Conservation (phyloP, 192 early-diverging fungal species). For the Mortierella claussenii region DNA sequence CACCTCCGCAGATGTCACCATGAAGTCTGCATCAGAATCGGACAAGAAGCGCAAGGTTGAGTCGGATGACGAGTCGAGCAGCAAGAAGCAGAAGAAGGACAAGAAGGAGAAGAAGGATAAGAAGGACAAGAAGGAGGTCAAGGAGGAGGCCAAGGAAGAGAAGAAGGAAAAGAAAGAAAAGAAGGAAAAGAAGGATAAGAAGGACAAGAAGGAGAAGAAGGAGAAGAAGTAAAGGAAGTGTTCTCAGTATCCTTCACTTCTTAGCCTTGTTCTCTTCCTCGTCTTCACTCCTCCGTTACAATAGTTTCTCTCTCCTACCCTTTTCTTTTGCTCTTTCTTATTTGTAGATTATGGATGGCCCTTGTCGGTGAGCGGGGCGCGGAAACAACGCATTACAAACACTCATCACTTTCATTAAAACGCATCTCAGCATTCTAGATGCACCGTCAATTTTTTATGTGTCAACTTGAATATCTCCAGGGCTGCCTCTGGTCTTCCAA, state of each 20-base stretch:
- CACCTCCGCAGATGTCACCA: slow-evolving; percentile 47
- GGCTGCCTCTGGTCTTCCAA: no score
- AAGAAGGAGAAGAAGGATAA: slow-evolving; percentile 58
- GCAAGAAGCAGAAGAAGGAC: slow-evolving; percentile 53
- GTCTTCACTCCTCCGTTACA: slow-evolving; percentile 18
- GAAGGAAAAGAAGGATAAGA: slow-evolving; percentile 62
- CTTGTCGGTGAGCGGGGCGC: not conserved
- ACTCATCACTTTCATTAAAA: no score
- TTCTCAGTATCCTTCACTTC: slow-evolving; percentile 11
- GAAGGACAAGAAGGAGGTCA: slow-evolving; percentile 57
- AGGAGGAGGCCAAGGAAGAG: slow-evolving; percentile 59
- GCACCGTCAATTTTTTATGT: no score
- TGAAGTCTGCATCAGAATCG: slow-evolving; percentile 39
- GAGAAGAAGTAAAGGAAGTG: slow-evolving; percentile 63
- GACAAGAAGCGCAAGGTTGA: slow-evolving; percentile 59
- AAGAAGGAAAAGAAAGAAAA: slow-evolving; percentile 55
- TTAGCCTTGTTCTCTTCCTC: slow-evolving; percentile 15
- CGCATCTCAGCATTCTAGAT: no score
- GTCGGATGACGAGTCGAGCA: slow-evolving; percentile 36
- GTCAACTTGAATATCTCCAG: no score
- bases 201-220: slow-evolving; percentile 64
- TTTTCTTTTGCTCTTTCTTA: slow-evolving; percentile 5
- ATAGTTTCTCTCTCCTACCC: slow-evolving; percentile 14
- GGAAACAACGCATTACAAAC: no score
- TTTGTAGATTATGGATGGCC: slow-evolving; percentile 43